These are phyloP conservation scores for Stellera chamaejasme DNA, from an alignment of 345 rosid genomes.

Conservation along the genomic window DNA sequence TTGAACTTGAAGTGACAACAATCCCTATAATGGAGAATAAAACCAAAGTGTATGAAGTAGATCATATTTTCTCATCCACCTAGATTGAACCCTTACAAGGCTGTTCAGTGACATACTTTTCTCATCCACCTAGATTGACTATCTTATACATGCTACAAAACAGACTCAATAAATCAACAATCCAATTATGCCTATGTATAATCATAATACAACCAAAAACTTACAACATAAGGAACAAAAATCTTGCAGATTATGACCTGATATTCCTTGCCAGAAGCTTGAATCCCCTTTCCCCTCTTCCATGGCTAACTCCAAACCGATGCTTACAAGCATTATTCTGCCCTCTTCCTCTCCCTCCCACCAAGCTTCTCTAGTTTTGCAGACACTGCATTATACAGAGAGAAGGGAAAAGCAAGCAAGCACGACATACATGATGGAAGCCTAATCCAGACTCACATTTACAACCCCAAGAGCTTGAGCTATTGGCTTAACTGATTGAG, in stretches of 20 bases:
- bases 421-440: slow-evolving; percentile 37
- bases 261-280: slow-evolving; percentile 23
- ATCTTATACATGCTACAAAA: slow-evolving; percentile 28
- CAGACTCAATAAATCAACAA: slow-evolving; percentile 13
- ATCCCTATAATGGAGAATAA: neutral
- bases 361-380: slow-evolving; percentile 19
- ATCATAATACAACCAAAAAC: slow-evolving; percentile 24
- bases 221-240: slow-evolving; percentile 26
- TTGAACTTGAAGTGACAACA: no score
- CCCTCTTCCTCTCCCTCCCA: slow-evolving; percentile 12
- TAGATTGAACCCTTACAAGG: slow-evolving; percentile 17
- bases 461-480: slow-evolving; percentile 18
- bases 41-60: neutral
- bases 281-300: slow-evolving; percentile 20
- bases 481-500: slow-evolving; percentile 25
- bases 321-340: slow-evolving; percentile 7
- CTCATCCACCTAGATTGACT: slow-evolving; percentile 24
- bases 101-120: slow-evolving; percentile 9
- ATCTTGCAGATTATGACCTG: slow-evolving; percentile 43
- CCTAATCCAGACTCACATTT: slow-evolving; percentile 28
- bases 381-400: slow-evolving; percentile 25
- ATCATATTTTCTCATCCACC: no score
- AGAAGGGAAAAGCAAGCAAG: slow-evolving; percentile 24
- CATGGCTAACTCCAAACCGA: slow-evolving; percentile 8
- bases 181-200: slow-evolving; percentile 15